Evolutionary conservation across 148 eudicot genomes (phyloP), one percentile per base, ranked within the genome.

Genomic region (Gaultheria prostrata): DNA sequence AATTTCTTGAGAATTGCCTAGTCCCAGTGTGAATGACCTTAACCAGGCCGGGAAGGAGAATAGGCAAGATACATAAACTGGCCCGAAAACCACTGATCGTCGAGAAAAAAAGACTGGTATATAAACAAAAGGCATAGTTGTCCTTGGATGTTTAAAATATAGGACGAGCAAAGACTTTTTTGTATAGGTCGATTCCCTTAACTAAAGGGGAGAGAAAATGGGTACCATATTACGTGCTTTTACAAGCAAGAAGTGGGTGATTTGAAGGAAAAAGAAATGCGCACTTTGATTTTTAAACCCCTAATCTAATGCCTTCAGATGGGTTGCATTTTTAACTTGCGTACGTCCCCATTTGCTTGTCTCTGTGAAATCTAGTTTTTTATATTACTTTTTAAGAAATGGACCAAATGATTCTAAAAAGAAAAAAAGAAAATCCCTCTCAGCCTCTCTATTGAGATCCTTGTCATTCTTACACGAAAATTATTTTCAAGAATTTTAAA

Each of bases 121-220:
- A 63, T 9, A 63, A 24, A 24, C 70, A n/a, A 43, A 28, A 71
- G 18, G 11, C 88, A 88, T 90, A 91, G 90, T 85, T 89, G 93
- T 87, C 86, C 73, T 84, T 79, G 74, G 79, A 86, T 74, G 75
- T 71, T 80, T 49, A 86, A 79, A 45, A 4, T 24, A 76, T 5
- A 10, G 21, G 26, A 74, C 0, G 24, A 20, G 26, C 43, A 39
- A 39, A 76, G n/a, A 6, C 1, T 4, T 78, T 56, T 70, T 39
- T 26, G 80, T 17, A 20, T 39, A 13, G 83, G 54, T 80, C 80
- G 85, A 86, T 86, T 82, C 85, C 85, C 76, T 83, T 79, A 43
- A 51, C 80, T 86, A 59, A 61, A 51, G 72, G 65, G n/a, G n/a
- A 49, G 79, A 61, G 56, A 84, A 72, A 50, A 77, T 80, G 87